A percentile compares a stretch with the other conserved stretches of the same genome.
Evolutionary conservation across 352 stramenopile genomes (phyloP).

Genomic region (Phytophthora podocarpi): DNA sequence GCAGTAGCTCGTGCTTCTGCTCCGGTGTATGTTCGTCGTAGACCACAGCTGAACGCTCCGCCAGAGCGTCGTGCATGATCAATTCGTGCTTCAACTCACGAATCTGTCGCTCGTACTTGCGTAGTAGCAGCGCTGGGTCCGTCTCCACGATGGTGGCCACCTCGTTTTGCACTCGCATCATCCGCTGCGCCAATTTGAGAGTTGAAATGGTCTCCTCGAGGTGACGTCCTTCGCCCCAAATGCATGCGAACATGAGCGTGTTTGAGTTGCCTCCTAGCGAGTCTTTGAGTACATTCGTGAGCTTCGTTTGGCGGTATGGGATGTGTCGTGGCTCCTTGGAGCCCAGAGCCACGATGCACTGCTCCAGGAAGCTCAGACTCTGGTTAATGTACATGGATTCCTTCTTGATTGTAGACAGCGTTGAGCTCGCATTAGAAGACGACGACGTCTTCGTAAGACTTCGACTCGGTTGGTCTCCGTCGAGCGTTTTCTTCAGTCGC

Average conservation of each 20-base stretch:
- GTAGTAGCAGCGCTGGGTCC: slow-evolving; percentile 83
- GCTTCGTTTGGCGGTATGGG: slow-evolving; percentile 94
- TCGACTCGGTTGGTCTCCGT: slow-evolving; percentile 40
- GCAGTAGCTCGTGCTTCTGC: slow-evolving; percentile 84
- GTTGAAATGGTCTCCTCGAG: slow-evolving; percentile 95
- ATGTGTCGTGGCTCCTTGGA: slow-evolving; percentile 80
- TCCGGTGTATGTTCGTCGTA: slow-evolving; percentile 92
- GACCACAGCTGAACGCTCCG: slow-evolving; percentile 81
- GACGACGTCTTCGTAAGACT: slow-evolving; percentile 22
- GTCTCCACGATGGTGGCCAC: slow-evolving; percentile 84
- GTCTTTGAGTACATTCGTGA: slow-evolving; percentile 94
- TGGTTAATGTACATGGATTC: slow-evolving; percentile 98
- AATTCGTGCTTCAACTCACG: slow-evolving; percentile 93
- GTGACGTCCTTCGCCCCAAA: slow-evolving; percentile 92
- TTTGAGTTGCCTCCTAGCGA: slow-evolving; percentile 95
- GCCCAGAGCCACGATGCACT: slow-evolving; percentile 92
- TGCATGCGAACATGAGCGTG: slow-evolving; percentile 95
- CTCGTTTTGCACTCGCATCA: slow-evolving; percentile 95
- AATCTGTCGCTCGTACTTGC: slow-evolving; percentile 93
- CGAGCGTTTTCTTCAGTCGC: slow-evolving; percentile 93
- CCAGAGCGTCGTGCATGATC: slow-evolving; percentile 94
- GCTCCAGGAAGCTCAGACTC: slow-evolving; percentile 95
- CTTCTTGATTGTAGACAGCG: slow-evolving; percentile 91
- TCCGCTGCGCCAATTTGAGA: slow-evolving; percentile 91
- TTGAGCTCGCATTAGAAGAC: slow-evolving; percentile 8